Base-by-base conservation (phyloP, 129 eudicot genomes). In the Saussurea involucrata region DNA sequence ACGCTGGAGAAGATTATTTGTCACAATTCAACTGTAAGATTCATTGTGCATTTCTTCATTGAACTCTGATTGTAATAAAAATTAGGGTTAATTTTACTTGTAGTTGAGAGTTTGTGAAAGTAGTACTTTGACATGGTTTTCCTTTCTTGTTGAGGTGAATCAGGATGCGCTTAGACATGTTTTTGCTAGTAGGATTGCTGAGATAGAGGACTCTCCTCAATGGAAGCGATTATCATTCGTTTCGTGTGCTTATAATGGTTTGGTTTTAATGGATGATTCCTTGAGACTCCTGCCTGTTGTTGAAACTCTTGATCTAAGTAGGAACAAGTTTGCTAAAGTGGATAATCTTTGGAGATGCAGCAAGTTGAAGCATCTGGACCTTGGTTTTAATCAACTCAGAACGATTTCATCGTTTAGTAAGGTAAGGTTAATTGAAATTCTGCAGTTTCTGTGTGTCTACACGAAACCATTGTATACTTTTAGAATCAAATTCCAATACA, bases 141-240 rank as follows among this genome's bases (percentile, higher is more conserved):
- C 29, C 2, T 61, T 85, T 32, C 34, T 21, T 71, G 27, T 80
- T 70, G 37, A 25, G 73, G 73, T 75, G 72, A 61, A 5, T 61
- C 73, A 90, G 98, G 98, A 94, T 83, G 98, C 98, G 21, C 83
- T 94, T 27, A 85, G 97, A 70, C 98, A 94, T 86, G 87, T 94
- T 40, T 94, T 94, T 65, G 96, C 96, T 20, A 89, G 97, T 80
- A 84, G 98, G 79, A 91, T 94, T 76, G 89, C 88, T 46, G 98
- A 94, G 81, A 94, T 94, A 79, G 88, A 91, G 79, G 84, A 89
- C 53, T 94, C 96, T 20, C 90, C 97, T 29, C 87, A 87, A 28
- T 94, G 98, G 98, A 94, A 85, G 42, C 83, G 87, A 64, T 79
- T 94, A 61, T 84, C 92, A 6, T 89, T 88, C 70, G 97, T 94